These are phyloP conservation scores for Gonapodya prolifera DNA, from an alignment of 192 early-diverging fungal genomes.

Conservation along the genomic window DNA sequence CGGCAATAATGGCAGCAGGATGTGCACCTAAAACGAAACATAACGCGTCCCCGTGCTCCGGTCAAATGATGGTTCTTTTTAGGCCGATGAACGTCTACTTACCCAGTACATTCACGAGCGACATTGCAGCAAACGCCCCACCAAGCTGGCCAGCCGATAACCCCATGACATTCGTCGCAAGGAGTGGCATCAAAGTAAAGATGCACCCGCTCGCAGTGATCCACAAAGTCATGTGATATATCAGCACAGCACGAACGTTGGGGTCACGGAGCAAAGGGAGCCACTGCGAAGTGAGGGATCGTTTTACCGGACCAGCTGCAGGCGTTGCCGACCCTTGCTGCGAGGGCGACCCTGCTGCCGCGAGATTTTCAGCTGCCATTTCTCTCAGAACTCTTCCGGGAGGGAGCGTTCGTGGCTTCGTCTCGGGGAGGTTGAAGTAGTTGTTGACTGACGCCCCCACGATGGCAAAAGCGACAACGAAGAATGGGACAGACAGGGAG, in stretches of 20 bases:
- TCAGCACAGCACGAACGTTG: neutral
- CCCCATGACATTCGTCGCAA: neutral
- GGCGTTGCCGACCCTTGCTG: too few relatives aligned
- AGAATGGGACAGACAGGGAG: neutral
- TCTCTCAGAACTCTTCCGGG: neutral
- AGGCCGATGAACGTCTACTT: neutral
- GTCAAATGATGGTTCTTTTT: neutral
- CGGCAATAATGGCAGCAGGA: neutral
- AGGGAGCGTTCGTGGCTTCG: neutral
- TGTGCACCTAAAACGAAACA: neutral
- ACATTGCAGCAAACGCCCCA: neutral
- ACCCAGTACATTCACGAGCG: neutral
- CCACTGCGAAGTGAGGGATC: neutral
- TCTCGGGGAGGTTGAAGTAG: neutral
- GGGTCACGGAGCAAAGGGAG: neutral
- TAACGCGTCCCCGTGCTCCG: neutral
- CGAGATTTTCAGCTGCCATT: too few relatives aligned
- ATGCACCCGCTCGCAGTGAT: neutral
- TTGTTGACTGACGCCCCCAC: neutral
- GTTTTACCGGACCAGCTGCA: neutral
- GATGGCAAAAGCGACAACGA: neutral
- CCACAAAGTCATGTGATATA: neutral
- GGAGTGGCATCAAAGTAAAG: neutral
- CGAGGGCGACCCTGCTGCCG: too few relatives aligned
- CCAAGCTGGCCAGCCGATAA: too few relatives aligned